Evolutionary conservation across 2,329 filamentous ascomycete genomes (phyloP), one percentile per base, ranked within the genome.

Genomic region (Helotiales sp.): DNA sequence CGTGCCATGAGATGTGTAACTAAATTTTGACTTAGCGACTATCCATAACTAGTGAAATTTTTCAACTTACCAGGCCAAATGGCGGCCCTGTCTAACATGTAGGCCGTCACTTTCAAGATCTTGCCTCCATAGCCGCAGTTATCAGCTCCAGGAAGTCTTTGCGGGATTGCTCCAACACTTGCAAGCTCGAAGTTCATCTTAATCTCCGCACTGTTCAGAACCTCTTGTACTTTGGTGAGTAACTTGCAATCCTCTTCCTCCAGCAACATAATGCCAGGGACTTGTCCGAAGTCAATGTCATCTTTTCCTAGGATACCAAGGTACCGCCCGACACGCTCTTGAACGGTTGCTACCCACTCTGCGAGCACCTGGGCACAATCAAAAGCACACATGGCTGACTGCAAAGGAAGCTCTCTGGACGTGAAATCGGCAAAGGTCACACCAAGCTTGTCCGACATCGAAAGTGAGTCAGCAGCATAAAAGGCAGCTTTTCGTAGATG

Each of bases 401-500:
- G 95, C 45, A 97, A 87, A 0, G 96, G 93, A 13, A 98, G 84
- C 76, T 97, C 93, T 52, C 93, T 86, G 62, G 91, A 93, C 0
- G 89, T 91, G 69, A 92, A 90, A 70, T 97, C 93, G 7, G 92
- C 90, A 79, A 95, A 96, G 0, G 92, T 93, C 30, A 95, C 88
- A 0, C 93, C 93, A 13, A 96, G 85, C 76, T 91, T 94, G 77
- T 96, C 92, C 1, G 93, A 91, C 88, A 96, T 96, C 30, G 89
- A 88, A 8, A 99, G 86, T 0, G 94, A 97, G 78, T 97, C 93
- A 1, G 93, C 93, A 0, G 96, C 96, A 76, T 97, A 97, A 76
- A 93, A 96, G 0, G 95, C 96, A n/a, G 96, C 96, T 78, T 95
- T 96, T 50, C 95, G 90, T 22, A 98, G 84, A 75, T 97, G 93